Conservation (phyloP, 768 basidiomycete genomes). For the Panellus pusillus region DNA sequence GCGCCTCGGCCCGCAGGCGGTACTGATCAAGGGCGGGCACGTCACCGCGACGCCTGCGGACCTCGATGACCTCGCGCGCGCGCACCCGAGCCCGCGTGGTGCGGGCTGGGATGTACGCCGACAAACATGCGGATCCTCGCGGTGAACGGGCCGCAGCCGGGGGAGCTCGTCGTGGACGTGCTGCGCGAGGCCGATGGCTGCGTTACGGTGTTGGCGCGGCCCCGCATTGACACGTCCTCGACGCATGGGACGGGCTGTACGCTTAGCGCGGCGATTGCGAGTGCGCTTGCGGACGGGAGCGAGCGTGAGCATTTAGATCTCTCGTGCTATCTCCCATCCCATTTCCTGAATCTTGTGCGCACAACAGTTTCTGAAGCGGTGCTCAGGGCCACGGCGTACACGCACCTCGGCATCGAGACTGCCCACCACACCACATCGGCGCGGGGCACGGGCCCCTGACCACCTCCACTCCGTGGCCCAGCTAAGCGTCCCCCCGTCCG, state of each 20-base stretch:
- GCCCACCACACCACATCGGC: constrained; percentile 62
- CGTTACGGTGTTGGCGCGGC: constrained; percentile 56
- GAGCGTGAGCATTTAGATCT: constrained; percentile 35
- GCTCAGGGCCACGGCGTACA: constrained; percentile 64
- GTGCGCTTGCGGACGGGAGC: constrained; percentile 56
- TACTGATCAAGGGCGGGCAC: constrained; percentile 89
- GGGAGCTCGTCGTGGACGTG: constrained; percentile 61
- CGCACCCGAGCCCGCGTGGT: constrained; percentile 39
- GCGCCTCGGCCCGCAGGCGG: constrained; percentile 48
- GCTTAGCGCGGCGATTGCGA: constrained; percentile 78
- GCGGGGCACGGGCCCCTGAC: constrained; percentile 80
- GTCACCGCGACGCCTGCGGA: constrained; percentile 47
- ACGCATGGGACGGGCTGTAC: constrained; percentile 97
- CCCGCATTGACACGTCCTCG: constrained; percentile 61
- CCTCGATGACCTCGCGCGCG: constrained; percentile 33
- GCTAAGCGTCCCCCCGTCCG: constrained; percentile 53
- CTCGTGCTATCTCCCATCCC: not conserved
- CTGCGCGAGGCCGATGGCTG: constrained; percentile 42
- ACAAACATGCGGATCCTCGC: constrained; percentile 67
- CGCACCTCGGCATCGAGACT: constrained; percentile 69
- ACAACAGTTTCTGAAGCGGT: constrained; percentile 63
- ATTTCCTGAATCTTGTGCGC: not conserved
- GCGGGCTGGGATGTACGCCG: constrained; percentile 44
- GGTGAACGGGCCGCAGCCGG: constrained; percentile 14
- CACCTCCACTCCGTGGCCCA: constrained; percentile 66